Percentiles rank a stretch among this genome's conserved stretches.
phyloP scores from a whole-genome alignment of 345 rosid genomes.

The Syzygium oleosum region DNA sequence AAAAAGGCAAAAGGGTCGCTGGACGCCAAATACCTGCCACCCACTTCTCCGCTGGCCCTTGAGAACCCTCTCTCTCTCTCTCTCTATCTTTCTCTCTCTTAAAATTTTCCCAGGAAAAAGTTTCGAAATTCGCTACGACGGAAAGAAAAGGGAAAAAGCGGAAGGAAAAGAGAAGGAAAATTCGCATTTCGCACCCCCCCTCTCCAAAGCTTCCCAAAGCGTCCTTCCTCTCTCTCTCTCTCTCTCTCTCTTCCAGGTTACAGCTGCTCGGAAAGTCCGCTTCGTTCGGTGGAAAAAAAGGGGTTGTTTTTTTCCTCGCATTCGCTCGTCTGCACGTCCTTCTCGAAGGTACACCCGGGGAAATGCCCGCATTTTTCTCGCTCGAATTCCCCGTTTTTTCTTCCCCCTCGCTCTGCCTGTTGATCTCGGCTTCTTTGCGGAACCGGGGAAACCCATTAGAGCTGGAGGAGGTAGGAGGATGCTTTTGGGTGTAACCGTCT shows the following conservation, averaged over 20 bases:
- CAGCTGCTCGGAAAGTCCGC: background rate
- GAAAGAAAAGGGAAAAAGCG: background rate
- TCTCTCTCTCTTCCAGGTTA: background rate
- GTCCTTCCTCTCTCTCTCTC: background rate
- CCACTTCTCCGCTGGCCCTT: slow-evolving; percentile 15
- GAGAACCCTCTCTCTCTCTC: background rate
- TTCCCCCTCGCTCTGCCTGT: background rate
- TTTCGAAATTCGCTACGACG: background rate
- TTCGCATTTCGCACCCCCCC: background rate
- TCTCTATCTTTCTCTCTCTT: background rate
- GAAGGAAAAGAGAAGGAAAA: background rate
- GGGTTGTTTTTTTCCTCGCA: background rate
- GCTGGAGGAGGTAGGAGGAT: background rate
- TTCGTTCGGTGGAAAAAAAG: background rate
- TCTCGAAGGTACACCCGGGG: background rate
- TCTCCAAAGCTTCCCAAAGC: background rate
- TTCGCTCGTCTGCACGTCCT: background rate
- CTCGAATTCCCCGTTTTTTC: background rate
- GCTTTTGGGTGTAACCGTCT: background rate
- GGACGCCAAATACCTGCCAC: background rate
- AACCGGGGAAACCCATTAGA: background rate
- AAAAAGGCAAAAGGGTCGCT: background rate
- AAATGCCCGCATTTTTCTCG: background rate
- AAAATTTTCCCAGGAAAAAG: background rate
- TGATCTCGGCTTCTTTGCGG: background rate